phyloP scores from a whole-genome alignment of 495 filamentous ascomycete genomes.

The Rostrohypoxylon terebratum region DNA sequence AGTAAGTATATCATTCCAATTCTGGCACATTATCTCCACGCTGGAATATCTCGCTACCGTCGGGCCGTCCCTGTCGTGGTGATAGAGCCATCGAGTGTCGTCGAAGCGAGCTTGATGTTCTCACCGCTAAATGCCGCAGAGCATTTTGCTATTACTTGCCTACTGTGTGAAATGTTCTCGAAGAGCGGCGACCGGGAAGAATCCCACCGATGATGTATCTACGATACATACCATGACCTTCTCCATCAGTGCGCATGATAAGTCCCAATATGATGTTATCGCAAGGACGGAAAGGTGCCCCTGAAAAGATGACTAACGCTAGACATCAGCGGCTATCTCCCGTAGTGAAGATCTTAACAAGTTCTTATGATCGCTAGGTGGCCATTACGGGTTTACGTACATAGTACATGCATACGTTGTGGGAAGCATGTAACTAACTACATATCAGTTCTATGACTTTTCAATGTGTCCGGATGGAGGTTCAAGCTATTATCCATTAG shows the following conservation, averaged over 20 bases:
- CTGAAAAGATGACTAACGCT: background rate
- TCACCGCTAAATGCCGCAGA: slow-evolving; percentile 21
- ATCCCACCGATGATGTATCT: background rate
- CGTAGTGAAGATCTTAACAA: background rate
- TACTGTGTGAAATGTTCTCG: background rate
- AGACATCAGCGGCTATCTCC: slow-evolving; percentile 5
- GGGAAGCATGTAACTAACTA: background rate
- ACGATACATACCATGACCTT: slow-evolving; percentile 10
- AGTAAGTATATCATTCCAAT: background rate
- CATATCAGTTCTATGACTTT: background rate
- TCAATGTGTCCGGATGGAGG: background rate
- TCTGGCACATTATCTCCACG: slow-evolving; percentile 13
- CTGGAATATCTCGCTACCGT: slow-evolving; percentile 9
- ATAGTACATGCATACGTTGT: background rate
- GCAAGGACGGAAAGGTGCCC: background rate
- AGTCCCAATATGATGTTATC: slow-evolving; percentile 10
- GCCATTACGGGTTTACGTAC: slow-evolving; percentile 2
- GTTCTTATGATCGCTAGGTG: background rate
- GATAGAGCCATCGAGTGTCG: slow-evolving; percentile 9
- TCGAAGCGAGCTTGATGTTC: background rate
- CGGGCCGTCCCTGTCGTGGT: background rate
- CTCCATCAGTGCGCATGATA: slow-evolving; percentile 14
- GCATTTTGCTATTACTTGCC: background rate
- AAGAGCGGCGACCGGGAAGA: slow-evolving; percentile 8
- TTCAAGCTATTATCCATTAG: slow-evolving; percentile 4